Percentiles rank a stretch among this genome's conserved stretches.
Conservation (phyloP, 2,329 filamentous ascomycete genomes). For the Epicoccum nigrum region DNA sequence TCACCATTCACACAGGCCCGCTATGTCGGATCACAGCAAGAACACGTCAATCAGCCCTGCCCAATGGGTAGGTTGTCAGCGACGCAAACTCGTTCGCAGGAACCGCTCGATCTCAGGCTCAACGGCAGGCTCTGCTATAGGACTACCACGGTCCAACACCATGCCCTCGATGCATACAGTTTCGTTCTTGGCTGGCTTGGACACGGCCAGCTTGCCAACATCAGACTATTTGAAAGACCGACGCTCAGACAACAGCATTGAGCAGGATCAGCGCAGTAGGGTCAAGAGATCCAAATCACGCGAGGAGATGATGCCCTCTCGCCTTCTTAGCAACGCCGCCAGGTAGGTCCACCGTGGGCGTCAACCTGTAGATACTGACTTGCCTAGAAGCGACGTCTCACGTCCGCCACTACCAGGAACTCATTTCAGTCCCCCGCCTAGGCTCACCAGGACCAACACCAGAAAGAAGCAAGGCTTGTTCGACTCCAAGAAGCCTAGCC, state of each 20-base stretch:
- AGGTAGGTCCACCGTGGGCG: no score
- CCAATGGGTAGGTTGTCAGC: slow-evolving; percentile 21
- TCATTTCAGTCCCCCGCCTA: not conserved
- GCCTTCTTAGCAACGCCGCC: no score
- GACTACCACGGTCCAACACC: slow-evolving; percentile 24
- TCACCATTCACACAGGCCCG: not conserved
- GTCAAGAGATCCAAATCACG: no score
- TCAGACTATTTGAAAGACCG: not conserved
- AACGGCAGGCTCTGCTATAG: no score
- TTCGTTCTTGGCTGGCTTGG: slow-evolving; percentile 6
- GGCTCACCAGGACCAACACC: slow-evolving; percentile 3
- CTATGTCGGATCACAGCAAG: slow-evolving; percentile 11
- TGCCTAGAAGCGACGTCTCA: not conserved
- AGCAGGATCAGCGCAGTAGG: not conserved
- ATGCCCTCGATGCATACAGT: slow-evolving; percentile 17
- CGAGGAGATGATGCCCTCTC: no score
- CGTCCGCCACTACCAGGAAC: not conserved
- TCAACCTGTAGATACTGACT: no score
- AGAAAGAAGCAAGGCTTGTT: slow-evolving; percentile 30
- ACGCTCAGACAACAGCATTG: slow-evolving; percentile 10
- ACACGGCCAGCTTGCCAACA: slow-evolving; percentile 11
- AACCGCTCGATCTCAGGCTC: slow-evolving; percentile 11
- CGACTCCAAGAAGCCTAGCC: slow-evolving; percentile 18
- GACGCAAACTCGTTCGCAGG: slow-evolving; percentile 29
- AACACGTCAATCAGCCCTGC: slow-evolving; percentile 9